Conservation (phyloP, 306 rosid genomes). For the Fagus crenata region DNA sequence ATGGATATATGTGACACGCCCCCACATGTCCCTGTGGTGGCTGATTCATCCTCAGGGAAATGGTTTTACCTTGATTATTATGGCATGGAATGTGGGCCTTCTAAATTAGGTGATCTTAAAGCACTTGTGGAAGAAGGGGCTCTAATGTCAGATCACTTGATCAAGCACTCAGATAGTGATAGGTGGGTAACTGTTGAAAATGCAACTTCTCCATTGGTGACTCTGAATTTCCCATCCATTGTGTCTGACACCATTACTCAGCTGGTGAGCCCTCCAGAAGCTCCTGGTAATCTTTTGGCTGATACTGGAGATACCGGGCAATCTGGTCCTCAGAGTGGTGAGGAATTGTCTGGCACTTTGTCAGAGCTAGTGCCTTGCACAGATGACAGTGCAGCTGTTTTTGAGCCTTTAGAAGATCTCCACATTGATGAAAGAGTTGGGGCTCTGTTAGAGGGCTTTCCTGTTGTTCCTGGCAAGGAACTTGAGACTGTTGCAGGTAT, state of each 20-base stretch:
- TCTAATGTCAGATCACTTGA: constrained; percentile 81
- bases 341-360: constrained; percentile 34
- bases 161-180: constrained; percentile 87
- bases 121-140: constrained; percentile 83
- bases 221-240: constrained; percentile 64
- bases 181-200: constrained; percentile 97
- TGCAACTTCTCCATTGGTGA: constrained; percentile 79
- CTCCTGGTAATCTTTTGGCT: constrained; percentile 83
- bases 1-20: constrained; percentile 99
- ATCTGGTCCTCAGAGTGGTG: constrained; percentile 38
- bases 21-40: constrained; percentile 73
- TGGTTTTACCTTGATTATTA: constrained; percentile 91
- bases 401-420: constrained; percentile 58
- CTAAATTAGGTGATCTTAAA: constrained; percentile 74
- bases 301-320: constrained; percentile 62
- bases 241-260: constrained; percentile 72
- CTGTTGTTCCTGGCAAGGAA: constrained; percentile 87
- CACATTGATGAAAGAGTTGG: constrained; percentile 82
- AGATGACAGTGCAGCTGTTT: constrained; percentile 30
- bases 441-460: constrained; percentile 63
- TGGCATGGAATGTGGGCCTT: constrained; percentile 84
- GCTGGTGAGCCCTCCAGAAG: constrained; percentile 93
- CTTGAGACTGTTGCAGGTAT: constrained; percentile 77
- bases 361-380: constrained; percentile 33
- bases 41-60: constrained; percentile 70